phyloP scores from a whole-genome alignment of 306 rosid species.

The Cicer cuneatum region DNA sequence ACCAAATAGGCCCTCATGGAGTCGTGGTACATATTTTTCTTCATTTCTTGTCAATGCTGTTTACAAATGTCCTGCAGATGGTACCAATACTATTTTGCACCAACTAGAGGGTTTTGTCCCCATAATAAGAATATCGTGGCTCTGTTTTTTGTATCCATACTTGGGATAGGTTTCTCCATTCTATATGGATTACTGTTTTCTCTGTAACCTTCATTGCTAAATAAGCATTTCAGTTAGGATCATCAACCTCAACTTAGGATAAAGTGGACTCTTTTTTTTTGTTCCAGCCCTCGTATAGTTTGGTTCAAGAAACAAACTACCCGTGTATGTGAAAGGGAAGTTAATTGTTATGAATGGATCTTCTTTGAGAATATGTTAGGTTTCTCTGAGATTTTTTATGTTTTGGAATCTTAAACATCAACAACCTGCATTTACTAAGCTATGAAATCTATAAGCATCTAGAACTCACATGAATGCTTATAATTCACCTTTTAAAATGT shows the following conservation, averaged over 20 bases:
- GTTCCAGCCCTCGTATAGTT: too few species aligned
- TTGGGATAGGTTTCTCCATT: background rate
- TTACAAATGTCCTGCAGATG: slow-evolving; percentile 27
- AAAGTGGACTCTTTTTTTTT: too few species aligned
- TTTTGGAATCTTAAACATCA: too few species aligned
- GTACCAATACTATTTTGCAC: slow-evolving; percentile 6
- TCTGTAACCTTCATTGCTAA: background rate
- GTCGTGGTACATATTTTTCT: slow-evolving; percentile 72
- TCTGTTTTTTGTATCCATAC: background rate
- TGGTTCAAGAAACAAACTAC: too few species aligned
- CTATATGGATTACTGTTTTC: background rate
- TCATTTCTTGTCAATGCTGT: background rate
- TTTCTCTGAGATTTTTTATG: too few species aligned
- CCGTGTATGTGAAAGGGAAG: too few species aligned
- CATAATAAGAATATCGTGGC: background rate
- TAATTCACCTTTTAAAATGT: too few species aligned
- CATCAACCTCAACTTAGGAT: background rate
- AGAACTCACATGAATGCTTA: too few species aligned
- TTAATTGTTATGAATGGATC: too few species aligned
- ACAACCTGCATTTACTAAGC: too few species aligned
- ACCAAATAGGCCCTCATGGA: slow-evolving; percentile 86
- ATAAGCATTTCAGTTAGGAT: background rate
- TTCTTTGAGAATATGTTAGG: too few species aligned
- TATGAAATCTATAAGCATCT: too few species aligned
- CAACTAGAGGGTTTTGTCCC: slow-evolving; percentile 4